Conservation (phyloP, 140 eudicot species). For the Ambrosia hybrid region DNA sequence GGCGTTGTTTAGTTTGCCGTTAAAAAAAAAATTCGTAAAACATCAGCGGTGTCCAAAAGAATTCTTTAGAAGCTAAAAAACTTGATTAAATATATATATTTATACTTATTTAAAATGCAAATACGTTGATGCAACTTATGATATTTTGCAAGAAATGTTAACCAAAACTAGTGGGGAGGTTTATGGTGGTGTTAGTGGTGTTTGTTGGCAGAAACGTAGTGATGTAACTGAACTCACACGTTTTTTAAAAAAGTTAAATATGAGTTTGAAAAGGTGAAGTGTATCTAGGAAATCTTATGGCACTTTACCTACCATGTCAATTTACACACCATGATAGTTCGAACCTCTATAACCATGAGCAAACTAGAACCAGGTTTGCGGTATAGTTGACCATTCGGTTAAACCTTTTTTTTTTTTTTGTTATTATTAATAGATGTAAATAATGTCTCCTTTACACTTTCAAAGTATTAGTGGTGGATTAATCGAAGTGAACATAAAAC, state of each 20-base stretch:
- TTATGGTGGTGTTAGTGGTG: conserved; percentile 10
- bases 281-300: not conserved
- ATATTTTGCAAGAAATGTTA: not conserved
- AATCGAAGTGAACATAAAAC: too few species aligned
- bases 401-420: too few species aligned
- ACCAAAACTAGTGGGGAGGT: conserved; percentile 1
- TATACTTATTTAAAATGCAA: not conserved
- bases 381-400: not conserved
- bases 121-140: conserved; percentile 2
- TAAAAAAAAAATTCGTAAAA: not conserved
- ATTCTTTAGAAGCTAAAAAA: not conserved
- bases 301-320: not conserved
- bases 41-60: not conserved
- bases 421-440: too few species aligned
- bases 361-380: not conserved
- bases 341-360: not conserved
- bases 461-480: too few species aligned
- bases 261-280: not conserved
- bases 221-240: conserved; percentile 17
- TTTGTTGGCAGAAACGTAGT: conserved; percentile 12
- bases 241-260: not conserved
- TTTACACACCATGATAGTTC: not conserved
- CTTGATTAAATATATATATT: not conserved
- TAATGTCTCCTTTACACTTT: too few species aligned
- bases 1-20: too few species aligned